Percentiles rank a stretch among this genome's conserved stretches.
These are phyloP conservation scores for Metschnikowia drakensbergensis DNA, from an alignment of 805 yeast species.

Conservation along the genomic window DNA sequence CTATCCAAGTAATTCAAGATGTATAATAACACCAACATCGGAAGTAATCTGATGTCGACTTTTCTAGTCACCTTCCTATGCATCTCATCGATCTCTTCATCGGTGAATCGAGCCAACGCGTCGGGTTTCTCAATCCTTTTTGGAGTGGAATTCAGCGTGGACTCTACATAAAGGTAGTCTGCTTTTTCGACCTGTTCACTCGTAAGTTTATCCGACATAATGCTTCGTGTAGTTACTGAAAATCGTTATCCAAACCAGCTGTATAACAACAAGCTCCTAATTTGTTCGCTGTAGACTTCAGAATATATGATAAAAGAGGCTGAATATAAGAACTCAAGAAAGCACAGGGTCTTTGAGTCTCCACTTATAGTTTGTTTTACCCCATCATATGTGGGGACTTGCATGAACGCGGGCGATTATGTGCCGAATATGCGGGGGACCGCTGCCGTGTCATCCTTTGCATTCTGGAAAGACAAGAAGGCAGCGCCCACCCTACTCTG, in stretches of 20 bases:
- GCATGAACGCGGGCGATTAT: background rate
- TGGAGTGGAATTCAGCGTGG: background rate
- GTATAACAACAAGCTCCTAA: background rate
- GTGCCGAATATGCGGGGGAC: background rate
- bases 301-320: background rate
- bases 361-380: background rate
- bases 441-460: background rate
- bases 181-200: conserved; percentile 9
- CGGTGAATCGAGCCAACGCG: conserved; percentile 26
- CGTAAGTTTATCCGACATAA: conserved; percentile 1
- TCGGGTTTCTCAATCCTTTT: conserved; percentile 24
- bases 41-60: conserved; percentile 47
- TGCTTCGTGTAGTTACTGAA: background rate
- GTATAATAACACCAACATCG: conserved; percentile 48
- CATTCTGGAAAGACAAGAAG: background rate
- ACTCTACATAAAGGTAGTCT: conserved; percentile 11
- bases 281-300: background rate
- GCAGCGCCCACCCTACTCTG: background rate
- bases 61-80: conserved; percentile 44
- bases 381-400: background rate
- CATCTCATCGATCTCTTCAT: conserved; percentile 42
- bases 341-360: background rate
- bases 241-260: conserved; percentile 1
- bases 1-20: conserved; percentile 51
- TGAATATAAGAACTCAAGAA: background rate